phyloP scores from a whole-genome alignment of 495 filamentous ascomycete genomes.

The Tuber aestivum region DNA sequence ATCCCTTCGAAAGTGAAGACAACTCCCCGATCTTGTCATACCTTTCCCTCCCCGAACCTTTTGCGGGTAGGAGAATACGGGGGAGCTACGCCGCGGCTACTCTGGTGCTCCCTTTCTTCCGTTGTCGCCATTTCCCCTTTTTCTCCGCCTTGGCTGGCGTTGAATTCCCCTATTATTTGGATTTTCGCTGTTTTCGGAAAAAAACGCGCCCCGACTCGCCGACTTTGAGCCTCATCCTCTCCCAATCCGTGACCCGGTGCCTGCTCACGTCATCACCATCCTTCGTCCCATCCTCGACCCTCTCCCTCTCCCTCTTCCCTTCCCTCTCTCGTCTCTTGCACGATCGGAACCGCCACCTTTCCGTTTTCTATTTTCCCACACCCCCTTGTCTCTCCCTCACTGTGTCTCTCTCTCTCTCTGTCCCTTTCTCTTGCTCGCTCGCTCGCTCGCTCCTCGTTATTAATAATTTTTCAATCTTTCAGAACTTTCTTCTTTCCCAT shows the following conservation, averaged over 20 bases:
- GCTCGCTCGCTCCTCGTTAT: not conserved
- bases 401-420: not conserved
- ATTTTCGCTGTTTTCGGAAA: not conserved
- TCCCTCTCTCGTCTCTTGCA: not conserved
- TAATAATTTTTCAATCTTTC: conserved; percentile 1
- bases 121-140: not conserved
- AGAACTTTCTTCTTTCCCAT: not conserved
- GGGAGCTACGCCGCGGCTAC: not conserved
- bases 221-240: not conserved
- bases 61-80: not conserved
- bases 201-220: not conserved
- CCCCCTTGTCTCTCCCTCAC: not conserved
- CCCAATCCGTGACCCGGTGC: not conserved
- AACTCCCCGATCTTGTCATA: not conserved
- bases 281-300: conserved; percentile 1
- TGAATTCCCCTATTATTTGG: not conserved
- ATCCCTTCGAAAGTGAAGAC: not conserved
- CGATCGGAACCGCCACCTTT: not conserved
- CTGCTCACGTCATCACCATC: not conserved
- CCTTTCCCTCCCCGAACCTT: not conserved
- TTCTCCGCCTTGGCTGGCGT: not conserved
- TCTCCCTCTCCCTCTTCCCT: not conserved
- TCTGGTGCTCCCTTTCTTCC: not conserved
- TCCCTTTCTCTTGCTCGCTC: no score
- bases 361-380: not conserved